Percentiles rank a stretch among this genome's conserved stretches.
Evolutionary conservation across 2,329 filamentous ascomycete species (phyloP).

Genomic region (Sporothrix pallida): DNA sequence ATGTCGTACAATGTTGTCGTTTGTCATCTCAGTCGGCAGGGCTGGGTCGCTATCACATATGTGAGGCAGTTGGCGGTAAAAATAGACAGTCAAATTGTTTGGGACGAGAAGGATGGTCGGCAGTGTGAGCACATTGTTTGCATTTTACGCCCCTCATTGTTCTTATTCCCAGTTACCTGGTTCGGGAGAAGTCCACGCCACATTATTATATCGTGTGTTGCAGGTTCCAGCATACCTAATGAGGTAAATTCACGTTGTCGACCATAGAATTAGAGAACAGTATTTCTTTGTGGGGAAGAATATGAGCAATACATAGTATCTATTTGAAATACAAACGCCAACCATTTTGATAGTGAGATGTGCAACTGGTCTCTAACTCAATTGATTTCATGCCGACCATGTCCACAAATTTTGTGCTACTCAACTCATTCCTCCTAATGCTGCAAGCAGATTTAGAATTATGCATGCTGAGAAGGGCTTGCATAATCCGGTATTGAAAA

Average conservation of each 20-base stretch:
- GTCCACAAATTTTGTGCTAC: too few relatives aligned
- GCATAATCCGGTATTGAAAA: background rate
- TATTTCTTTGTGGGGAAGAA: too few relatives aligned
- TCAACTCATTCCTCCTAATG: background rate
- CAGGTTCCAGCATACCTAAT: background rate
- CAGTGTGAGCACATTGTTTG: background rate
- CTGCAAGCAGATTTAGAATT: background rate
- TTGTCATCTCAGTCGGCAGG: background rate
- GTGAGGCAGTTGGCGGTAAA: conserved; percentile 16
- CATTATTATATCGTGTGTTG: background rate
- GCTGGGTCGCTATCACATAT: conserved; percentile 3
- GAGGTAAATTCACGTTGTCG: background rate
- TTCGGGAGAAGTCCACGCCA: conserved; percentile 3
- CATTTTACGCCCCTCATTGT: background rate
- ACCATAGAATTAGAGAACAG: too few relatives aligned
- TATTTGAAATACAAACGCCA: too few relatives aligned
- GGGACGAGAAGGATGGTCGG: background rate
- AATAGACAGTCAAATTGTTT: background rate
- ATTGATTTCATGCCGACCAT: background rate
- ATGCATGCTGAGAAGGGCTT: background rate
- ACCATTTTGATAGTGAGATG: background rate
- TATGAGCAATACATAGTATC: too few relatives aligned
- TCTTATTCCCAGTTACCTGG: background rate
- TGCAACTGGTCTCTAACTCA: too few relatives aligned
- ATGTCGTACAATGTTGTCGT: too few relatives aligned